Percentiles rank a stretch among this genome's conserved stretches.
Evolutionary conservation across 179 eudicot species (phyloP).

Genomic region (Beta corolliflora): DNA sequence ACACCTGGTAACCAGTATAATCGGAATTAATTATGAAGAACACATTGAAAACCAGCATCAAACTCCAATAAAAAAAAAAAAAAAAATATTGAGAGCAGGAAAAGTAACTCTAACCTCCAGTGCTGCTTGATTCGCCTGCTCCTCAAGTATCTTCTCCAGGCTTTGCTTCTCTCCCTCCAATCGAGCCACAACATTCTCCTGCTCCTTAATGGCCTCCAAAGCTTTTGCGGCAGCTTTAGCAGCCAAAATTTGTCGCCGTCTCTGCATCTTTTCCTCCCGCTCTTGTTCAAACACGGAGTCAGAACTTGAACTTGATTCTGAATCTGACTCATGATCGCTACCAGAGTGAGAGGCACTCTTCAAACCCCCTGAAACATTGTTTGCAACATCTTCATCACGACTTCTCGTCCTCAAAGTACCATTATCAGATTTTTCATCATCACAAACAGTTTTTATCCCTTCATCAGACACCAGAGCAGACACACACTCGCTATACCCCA

Average conservation of each 20-base stretch:
- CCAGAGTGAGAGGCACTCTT: slow-evolving; percentile 46
- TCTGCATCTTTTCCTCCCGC: slow-evolving; percentile 64
- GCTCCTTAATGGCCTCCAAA: slow-evolving; percentile 69
- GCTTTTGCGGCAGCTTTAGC: slow-evolving; percentile 89
- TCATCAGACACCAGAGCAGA: slow-evolving; percentile 26
- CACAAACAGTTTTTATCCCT: slow-evolving; percentile 14
- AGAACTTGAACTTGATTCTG: slow-evolving; percentile 68
- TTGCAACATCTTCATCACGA: slow-evolving; percentile 21
- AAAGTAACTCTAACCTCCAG: slow-evolving; percentile 58
- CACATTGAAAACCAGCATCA: not conserved
- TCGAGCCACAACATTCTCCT: slow-evolving; percentile 82
- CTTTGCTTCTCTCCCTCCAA: slow-evolving; percentile 98
- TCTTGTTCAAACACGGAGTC: slow-evolving; percentile 79
- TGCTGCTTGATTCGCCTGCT: slow-evolving; percentile 87
- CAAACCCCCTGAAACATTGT: slow-evolving; percentile 25
- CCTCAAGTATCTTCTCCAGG: slow-evolving; percentile 89
- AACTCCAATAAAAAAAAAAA: not conserved
- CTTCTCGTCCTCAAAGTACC: slow-evolving; percentile 23
- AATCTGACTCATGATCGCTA: slow-evolving; percentile 59
- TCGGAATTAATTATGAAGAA: not conserved
- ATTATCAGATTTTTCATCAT: slow-evolving; percentile 29
- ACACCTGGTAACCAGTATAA: not conserved
- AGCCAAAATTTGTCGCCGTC: slow-evolving; percentile 72
- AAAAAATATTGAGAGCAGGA: not conserved
- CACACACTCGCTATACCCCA: slow-evolving; percentile 19